These are phyloP conservation scores for Verticillium tricorpus DNA, from an alignment of 2,329 filamentous ascomycete genomes.

Conservation along the genomic window DNA sequence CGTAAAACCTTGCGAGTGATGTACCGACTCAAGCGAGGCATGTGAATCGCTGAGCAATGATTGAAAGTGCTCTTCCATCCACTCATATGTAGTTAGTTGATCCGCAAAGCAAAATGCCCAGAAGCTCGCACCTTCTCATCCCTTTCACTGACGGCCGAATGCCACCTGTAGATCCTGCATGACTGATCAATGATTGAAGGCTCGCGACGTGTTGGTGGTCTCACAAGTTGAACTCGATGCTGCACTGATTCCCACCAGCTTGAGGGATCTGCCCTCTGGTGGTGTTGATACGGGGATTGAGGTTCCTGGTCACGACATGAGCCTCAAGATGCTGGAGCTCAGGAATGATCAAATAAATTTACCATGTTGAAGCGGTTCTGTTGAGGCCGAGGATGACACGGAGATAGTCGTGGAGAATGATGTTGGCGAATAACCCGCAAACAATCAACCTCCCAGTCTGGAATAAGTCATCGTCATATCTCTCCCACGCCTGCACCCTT, in stretches of 20 bases:
- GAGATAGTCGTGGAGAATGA: conserved; percentile 34
- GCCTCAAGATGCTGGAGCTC: background rate
- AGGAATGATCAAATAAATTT: background rate
- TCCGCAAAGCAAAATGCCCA: too few species aligned
- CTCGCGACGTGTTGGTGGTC: background rate
- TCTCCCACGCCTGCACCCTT: conserved; percentile 28
- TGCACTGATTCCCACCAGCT: conserved; percentile 9
- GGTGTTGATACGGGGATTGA: conserved; percentile 45
- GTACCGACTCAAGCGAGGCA: conserved; percentile 1
- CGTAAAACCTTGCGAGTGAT: conserved; percentile 3
- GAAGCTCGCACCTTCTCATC: conserved; percentile 17
- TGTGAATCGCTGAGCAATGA: conserved; percentile 9
- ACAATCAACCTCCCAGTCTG: conserved; percentile 38
- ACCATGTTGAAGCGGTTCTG: conserved; percentile 23
- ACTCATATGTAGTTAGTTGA: conserved; percentile 6
- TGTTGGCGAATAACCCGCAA: conserved; percentile 53
- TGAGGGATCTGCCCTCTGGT: conserved; percentile 20
- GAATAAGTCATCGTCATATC: conserved; percentile 34
- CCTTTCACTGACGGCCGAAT: conserved; percentile 23
- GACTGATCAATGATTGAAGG: background rate
- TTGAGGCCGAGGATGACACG: conserved; percentile 43
- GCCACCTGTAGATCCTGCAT: conserved; percentile 24
- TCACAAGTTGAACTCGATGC: conserved; percentile 26
- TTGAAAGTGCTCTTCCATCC: conserved; percentile 19
- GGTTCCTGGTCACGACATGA: background rate